Evolutionary conservation across 2,329 filamentous ascomycete genomes (phyloP).

Genomic region (Apiospora hydei): DNA sequence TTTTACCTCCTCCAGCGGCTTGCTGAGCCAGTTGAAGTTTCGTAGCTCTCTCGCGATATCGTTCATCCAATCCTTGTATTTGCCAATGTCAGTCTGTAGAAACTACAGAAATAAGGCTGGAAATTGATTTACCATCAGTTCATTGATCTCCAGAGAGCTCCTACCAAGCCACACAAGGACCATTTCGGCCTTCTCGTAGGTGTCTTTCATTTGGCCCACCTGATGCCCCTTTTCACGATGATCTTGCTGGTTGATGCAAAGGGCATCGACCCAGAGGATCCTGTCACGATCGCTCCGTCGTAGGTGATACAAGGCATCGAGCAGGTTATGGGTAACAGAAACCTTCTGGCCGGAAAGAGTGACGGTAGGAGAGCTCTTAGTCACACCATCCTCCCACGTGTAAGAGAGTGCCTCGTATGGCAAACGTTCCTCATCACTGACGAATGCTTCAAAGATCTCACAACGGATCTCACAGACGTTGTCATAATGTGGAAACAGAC

Average conservation of each 20-base stretch:
- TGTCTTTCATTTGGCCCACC: neutral
- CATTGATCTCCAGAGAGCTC: neutral
- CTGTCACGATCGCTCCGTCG: neutral
- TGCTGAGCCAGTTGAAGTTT: neutral
- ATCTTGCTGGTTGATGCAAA: neutral
- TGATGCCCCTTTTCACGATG: slow-evolving; percentile 2
- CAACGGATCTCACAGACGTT: neutral
- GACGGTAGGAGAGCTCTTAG: neutral
- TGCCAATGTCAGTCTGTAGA: neutral
- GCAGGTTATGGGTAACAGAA: neutral
- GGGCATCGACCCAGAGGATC: neutral
- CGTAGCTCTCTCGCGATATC: neutral
- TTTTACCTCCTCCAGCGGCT: neutral
- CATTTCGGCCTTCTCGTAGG: neutral
- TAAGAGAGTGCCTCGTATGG: slow-evolving; percentile 16
- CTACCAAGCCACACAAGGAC: neutral
- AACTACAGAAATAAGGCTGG: neutral
- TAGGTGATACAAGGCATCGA: neutral
- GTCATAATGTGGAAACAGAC: neutral
- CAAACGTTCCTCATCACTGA: neutral
- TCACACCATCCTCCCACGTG: neutral
- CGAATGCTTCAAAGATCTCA: neutral
- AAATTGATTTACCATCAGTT: neutral
- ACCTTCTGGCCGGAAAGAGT: neutral
- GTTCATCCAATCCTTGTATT: neutral